phyloP scores from a whole-genome alignment of 1,284 basidiomycete genomes.

The Hemileia vastatrix region DNA sequence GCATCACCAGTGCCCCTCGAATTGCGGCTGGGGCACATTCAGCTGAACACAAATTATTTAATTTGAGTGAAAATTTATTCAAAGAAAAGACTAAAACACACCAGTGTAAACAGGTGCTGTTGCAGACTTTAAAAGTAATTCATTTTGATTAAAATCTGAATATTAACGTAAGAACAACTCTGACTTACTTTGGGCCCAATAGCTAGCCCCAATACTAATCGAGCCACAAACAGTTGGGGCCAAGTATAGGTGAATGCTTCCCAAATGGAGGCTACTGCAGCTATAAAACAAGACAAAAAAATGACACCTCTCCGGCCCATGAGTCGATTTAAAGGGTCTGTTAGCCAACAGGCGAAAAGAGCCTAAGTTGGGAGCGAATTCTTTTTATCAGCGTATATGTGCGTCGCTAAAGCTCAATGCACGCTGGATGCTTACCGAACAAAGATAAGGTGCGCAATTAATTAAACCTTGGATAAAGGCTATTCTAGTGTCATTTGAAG shows the following conservation, averaged over 20 bases:
- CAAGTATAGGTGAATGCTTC: no score
- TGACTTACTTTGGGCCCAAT: constrained; percentile 56
- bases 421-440: constrained; percentile 34
- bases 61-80: constrained; percentile 51
- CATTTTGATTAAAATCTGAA: no score
- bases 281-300: constrained; percentile 48
- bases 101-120: constrained; percentile 51
- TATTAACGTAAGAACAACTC: no score
- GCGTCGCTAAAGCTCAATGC: no score
- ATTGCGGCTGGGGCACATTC: constrained; percentile 61
- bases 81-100: constrained; percentile 5
- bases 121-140: constrained; percentile 46
- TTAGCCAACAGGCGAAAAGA: constrained; percentile 53
- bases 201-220: constrained; percentile 59
- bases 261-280: no score
- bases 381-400: not conserved
- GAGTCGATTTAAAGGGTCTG: constrained; percentile 59
- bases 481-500: constrained; percentile 29
- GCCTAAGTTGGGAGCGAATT: no score
- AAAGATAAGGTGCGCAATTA: constrained; percentile 63
- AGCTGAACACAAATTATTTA: constrained; percentile 47
- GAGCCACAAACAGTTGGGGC: constrained; percentile 47
- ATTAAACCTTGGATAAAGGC: constrained; percentile 64
- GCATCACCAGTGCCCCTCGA: constrained; percentile 68
- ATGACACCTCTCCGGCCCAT: constrained; percentile 67